Conservation (phyloP, 2,329 filamentous ascomycete species). For the Fusarium sp. region DNA sequence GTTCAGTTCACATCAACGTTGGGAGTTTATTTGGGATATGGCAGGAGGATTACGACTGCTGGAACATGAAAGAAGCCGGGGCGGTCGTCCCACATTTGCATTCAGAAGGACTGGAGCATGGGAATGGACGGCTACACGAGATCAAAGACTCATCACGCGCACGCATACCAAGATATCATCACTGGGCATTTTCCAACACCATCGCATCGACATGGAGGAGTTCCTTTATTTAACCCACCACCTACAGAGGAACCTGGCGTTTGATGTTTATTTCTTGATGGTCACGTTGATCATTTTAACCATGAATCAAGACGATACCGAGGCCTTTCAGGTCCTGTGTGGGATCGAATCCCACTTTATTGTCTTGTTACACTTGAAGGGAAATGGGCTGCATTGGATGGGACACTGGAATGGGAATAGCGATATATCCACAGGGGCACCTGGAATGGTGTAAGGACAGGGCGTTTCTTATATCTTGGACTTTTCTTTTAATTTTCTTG, state of each 20-base stretch:
- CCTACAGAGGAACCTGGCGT: constrained; percentile 28
- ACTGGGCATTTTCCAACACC: constrained; percentile 21
- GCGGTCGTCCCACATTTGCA: constrained; percentile 40
- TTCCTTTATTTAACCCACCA: constrained; percentile 27
- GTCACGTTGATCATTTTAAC: background rate
- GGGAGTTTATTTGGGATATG: constrained; percentile 38
- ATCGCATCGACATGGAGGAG: constrained; percentile 26
- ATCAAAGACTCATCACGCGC: constrained; percentile 35
- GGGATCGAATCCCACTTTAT: background rate
- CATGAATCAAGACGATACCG: background rate
- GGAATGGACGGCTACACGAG: constrained; percentile 39
- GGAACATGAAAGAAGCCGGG: constrained; percentile 38
- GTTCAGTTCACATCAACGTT: constrained; percentile 21
- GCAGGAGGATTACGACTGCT: constrained; percentile 12
- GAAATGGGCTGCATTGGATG: constrained; percentile 17
- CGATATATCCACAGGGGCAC: constrained; percentile 8
- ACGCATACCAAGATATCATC: constrained; percentile 36
- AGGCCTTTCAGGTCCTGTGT: background rate
- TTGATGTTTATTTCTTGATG: constrained; percentile 16
- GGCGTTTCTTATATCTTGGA: constrained; percentile 18
- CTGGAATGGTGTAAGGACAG: background rate
- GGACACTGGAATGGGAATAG: constrained; percentile 12
- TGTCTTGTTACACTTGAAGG: constrained; percentile 6
- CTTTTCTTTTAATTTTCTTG: background rate
- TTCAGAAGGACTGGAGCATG: constrained; percentile 38